Percentiles rank a stretch among this genome's conserved stretches.
These are phyloP conservation scores for Penstemon davidsonii DNA, from an alignment of 257 asterid genomes.

Conservation along the genomic window DNA sequence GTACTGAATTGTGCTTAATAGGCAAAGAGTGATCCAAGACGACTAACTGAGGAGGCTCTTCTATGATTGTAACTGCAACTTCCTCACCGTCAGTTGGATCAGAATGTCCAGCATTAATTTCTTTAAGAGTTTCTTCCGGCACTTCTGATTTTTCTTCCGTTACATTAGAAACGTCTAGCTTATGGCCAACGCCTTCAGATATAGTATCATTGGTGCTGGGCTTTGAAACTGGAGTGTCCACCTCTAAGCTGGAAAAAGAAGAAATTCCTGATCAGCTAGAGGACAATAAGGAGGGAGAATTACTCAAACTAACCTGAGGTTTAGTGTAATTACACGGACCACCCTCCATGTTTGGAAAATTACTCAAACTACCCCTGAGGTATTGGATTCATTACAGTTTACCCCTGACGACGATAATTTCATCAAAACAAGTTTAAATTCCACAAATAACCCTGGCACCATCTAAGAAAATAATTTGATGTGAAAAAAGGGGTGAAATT, in stretches of 20 bases:
- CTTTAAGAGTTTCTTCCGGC: slow-evolving; percentile 33
- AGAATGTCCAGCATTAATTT: slow-evolving; percentile 28
- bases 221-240: slow-evolving; percentile 48
- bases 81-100: slow-evolving; percentile 30
- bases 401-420: too few relatives aligned
- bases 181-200: slow-evolving; percentile 38
- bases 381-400: too few relatives aligned
- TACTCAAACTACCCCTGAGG: too few relatives aligned
- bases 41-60: slow-evolving; percentile 32
- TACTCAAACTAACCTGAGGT: background rate
- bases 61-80: slow-evolving; percentile 30
- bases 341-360: too few relatives aligned
- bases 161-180: slow-evolving; percentile 29
- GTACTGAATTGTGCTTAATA: slow-evolving; percentile 26
- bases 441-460: too few relatives aligned
- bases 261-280: slow-evolving; percentile 28
- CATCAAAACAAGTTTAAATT: too few relatives aligned
- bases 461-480: too few relatives aligned
- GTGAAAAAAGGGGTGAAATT: too few relatives aligned
- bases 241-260: slow-evolving; percentile 66
- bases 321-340: too few relatives aligned
- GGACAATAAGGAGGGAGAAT: slow-evolving; percentile 14
- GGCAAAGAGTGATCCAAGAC: slow-evolving; percentile 28
- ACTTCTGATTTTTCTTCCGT: slow-evolving; percentile 33
- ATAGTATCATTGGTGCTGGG: slow-evolving; percentile 36